These are phyloP conservation scores for Trichoderma koningiopsis DNA, from an alignment of 2,329 filamentous ascomycete species.

Conservation along the genomic window DNA sequence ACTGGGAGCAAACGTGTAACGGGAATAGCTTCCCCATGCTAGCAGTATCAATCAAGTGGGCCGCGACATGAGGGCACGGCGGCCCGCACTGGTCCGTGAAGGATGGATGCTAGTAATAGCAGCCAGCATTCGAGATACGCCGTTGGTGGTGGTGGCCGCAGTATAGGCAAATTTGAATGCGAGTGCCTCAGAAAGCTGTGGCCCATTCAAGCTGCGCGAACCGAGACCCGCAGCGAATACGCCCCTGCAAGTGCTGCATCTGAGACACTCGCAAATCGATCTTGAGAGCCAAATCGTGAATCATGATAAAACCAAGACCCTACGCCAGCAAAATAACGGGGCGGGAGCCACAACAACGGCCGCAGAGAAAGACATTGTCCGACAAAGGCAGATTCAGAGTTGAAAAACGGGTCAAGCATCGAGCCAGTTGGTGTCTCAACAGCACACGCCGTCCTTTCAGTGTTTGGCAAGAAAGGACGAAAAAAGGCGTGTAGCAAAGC, in stretches of 20 bases:
- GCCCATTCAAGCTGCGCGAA: constrained; percentile 6
- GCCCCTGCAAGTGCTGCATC: constrained; percentile 3
- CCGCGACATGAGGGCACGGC: constrained; percentile 16
- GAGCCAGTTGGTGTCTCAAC: neutral
- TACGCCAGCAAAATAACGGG: neutral
- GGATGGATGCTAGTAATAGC: neutral
- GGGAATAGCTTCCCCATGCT: neutral
- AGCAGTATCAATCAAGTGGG: constrained; percentile 4
- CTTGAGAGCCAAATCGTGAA: neutral
- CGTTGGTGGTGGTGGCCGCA: neutral
- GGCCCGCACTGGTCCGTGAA: constrained; percentile 2
- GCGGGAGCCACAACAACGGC: neutral
- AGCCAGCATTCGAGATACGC: neutral
- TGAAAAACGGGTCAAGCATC: neutral
- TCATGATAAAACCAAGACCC: neutral
- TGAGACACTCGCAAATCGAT: constrained; percentile 21
- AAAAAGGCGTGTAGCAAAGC: neutral
- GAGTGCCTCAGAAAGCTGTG: constrained; percentile 6
- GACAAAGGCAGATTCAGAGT: neutral
- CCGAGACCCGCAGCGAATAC: constrained; percentile 12
- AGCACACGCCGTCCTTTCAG: neutral
- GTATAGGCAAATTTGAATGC: neutral
- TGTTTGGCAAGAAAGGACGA: neutral
- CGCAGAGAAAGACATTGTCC: neutral
- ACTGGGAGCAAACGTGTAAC: constrained; percentile 13